Conservation (phyloP, 768 basidiomycete species). For the Collybia nuda region DNA sequence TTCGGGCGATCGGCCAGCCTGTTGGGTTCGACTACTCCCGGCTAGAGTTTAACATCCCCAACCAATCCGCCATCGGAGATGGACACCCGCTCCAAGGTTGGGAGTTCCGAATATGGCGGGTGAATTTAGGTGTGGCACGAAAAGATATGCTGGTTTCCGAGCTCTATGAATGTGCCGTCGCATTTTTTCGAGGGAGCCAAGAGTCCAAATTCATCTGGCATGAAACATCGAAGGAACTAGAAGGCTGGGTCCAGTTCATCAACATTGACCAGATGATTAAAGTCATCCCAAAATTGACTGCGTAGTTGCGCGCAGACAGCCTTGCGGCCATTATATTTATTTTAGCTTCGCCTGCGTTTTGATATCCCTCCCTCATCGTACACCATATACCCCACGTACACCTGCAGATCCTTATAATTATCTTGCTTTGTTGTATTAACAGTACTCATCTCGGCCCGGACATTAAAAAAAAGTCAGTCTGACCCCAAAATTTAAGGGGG, state of each 20-base stretch:
- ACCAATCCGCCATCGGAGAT: slow-evolving; percentile 63
- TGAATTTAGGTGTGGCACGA: slow-evolving; percentile 68
- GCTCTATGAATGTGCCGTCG: slow-evolving; percentile 73
- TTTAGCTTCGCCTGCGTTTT: too few relatives aligned
- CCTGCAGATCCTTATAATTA: not conserved
- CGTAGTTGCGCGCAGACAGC: slow-evolving; percentile 25
- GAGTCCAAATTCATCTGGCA: slow-evolving; percentile 75
- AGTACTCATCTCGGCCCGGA: too few relatives aligned
- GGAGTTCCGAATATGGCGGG: slow-evolving; percentile 84
- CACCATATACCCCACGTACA: not conserved
- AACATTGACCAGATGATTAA: slow-evolving; percentile 81
- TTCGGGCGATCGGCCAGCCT: slow-evolving; percentile 81
- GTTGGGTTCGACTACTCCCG: slow-evolving; percentile 80
- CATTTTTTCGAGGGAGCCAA: slow-evolving; percentile 69
- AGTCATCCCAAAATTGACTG: slow-evolving; percentile 72
- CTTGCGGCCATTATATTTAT: too few relatives aligned
- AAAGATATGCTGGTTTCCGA: slow-evolving; percentile 58
- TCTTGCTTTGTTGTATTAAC: too few relatives aligned
- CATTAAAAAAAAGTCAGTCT: too few relatives aligned
- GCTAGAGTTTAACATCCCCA: slow-evolving; percentile 76
- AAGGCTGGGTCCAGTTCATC: slow-evolving; percentile 83
- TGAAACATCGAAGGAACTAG: slow-evolving; percentile 62
- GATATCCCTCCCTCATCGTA: too few relatives aligned
- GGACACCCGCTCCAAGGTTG: slow-evolving; percentile 71
- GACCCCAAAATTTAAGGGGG: too few relatives aligned